These are phyloP conservation scores for Sclerotinia subarctica DNA, from an alignment of 2,329 filamentous ascomycete species.

Conservation along the genomic window DNA sequence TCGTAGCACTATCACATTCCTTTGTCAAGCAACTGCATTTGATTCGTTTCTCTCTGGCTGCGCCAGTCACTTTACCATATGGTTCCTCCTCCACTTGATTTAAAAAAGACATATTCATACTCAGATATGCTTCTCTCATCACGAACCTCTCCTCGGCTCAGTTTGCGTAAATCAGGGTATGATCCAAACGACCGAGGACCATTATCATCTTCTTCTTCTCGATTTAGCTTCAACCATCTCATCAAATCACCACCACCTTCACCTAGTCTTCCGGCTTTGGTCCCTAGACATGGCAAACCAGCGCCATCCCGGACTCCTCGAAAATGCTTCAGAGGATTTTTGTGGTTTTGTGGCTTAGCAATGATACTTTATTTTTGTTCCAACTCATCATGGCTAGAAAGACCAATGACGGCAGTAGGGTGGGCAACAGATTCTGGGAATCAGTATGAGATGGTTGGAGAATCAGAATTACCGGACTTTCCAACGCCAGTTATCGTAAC, in stretches of 20 bases:
- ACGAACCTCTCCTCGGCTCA: conserved; percentile 49
- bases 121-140: conserved; percentile 41
- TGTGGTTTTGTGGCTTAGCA: conserved; percentile 52
- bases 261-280: conserved; percentile 65
- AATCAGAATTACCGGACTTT: conserved; percentile 64
- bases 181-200: conserved; percentile 52
- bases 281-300: conserved; percentile 62
- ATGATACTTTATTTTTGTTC: conserved; percentile 51
- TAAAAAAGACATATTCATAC: conserved; percentile 40
- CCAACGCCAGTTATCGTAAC: conserved; percentile 69
- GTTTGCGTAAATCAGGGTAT: conserved; percentile 56
- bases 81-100: conserved; percentile 36
- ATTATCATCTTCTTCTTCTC: conserved; percentile 58
- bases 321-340: conserved; percentile 39
- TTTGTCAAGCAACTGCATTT: conserved; percentile 24
- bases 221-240: conserved; percentile 65
- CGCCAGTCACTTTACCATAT: conserved; percentile 30
- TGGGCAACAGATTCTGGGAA: conserved; percentile 44
- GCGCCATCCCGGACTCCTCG: conserved; percentile 43
- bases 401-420: conserved; percentile 38
- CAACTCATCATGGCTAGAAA: conserved; percentile 38
- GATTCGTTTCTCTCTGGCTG: conserved; percentile 32
- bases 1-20: conserved; percentile 21
- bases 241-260: conserved; percentile 67
- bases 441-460: conserved; percentile 65